Conservation (phyloP, 192 early-diverging fungal species). For the Coemansia sp. region DNA sequence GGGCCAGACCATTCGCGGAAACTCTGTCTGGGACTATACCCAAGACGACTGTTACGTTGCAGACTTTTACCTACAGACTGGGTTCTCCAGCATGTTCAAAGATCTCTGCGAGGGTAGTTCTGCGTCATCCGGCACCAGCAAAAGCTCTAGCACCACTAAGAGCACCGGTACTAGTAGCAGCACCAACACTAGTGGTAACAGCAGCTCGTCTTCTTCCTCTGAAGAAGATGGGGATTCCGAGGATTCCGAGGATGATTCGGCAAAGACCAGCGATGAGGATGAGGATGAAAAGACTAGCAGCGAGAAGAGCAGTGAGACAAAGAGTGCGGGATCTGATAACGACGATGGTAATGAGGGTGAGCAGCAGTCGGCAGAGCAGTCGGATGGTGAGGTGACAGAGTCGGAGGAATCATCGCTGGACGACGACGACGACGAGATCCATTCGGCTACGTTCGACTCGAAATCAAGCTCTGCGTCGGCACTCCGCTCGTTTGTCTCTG, state of each 20-base stretch:
- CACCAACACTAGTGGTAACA: neutral
- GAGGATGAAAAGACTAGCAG: neutral
- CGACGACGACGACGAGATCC: too few relatives aligned
- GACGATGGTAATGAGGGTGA: neutral
- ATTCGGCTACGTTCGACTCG: too few relatives aligned
- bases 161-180: neutral
- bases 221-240: neutral
- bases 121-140: neutral
- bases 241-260: neutral
- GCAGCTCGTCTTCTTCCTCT: neutral
- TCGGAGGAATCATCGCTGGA: too few relatives aligned
- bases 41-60: conserved; percentile 52
- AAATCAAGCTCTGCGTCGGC: too few relatives aligned
- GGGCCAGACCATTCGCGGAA: conserved; percentile 32
- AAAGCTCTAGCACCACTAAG: neutral
- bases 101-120: conserved; percentile 12
- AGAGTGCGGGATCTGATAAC: neutral
- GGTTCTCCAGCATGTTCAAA: conserved; percentile 22
- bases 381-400: too few relatives aligned
- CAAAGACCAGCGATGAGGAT: neutral
- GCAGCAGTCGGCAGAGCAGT: neutral
- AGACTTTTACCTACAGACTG: conserved; percentile 52
- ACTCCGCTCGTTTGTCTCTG: too few relatives aligned
- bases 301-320: neutral
- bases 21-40: conserved; percentile 47